These are phyloP conservation scores for Trifolium pratense DNA, from an alignment of 306 rosid genomes.

Conservation along the genomic window DNA sequence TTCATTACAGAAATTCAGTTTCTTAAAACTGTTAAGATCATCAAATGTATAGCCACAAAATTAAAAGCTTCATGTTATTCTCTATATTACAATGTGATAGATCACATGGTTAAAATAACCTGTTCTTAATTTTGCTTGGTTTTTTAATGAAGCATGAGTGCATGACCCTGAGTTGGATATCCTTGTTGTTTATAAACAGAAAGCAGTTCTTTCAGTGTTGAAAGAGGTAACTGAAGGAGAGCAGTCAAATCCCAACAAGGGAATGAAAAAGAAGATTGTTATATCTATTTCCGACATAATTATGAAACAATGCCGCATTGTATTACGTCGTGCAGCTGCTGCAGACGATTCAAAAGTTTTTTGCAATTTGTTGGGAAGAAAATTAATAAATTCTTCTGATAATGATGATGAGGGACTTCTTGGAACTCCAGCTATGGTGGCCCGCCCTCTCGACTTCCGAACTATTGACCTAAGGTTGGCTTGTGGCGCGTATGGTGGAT, in stretches of 20 bases:
- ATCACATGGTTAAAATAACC: constrained; percentile 26
- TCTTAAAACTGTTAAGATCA: constrained; percentile 8
- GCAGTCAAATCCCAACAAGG: constrained; percentile 64
- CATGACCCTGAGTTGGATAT: constrained; percentile 44
- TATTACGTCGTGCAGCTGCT: constrained; percentile 84
- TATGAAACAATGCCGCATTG: constrained; percentile 91
- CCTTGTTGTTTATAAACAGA: constrained; percentile 68
- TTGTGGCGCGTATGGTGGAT: constrained; percentile 87
- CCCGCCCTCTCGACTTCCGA: constrained; percentile 95
- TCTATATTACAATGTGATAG: constrained; percentile 27
- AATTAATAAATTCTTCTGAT: constrained; percentile 79
- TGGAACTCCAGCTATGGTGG: constrained; percentile 92
- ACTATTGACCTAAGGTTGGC: constrained; percentile 93
- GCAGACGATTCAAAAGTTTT: constrained; percentile 88
- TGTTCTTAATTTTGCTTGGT: constrained; percentile 26
- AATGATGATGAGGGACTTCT: constrained; percentile 99
- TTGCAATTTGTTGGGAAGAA: constrained; percentile 96
- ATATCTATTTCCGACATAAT: constrained; percentile 74
- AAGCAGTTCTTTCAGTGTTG: constrained; percentile 93
- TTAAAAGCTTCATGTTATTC: constrained; percentile 13
- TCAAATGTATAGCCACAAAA: not conserved
- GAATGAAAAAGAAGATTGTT: constrained; percentile 61
- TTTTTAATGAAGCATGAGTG: constrained; percentile 23
- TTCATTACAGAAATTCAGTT: constrained; percentile 5
- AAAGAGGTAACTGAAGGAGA: constrained; percentile 54